Evolutionary conservation across 2,329 filamentous ascomycete genomes (phyloP).

Genomic region (Trichoderma atroviride): DNA sequence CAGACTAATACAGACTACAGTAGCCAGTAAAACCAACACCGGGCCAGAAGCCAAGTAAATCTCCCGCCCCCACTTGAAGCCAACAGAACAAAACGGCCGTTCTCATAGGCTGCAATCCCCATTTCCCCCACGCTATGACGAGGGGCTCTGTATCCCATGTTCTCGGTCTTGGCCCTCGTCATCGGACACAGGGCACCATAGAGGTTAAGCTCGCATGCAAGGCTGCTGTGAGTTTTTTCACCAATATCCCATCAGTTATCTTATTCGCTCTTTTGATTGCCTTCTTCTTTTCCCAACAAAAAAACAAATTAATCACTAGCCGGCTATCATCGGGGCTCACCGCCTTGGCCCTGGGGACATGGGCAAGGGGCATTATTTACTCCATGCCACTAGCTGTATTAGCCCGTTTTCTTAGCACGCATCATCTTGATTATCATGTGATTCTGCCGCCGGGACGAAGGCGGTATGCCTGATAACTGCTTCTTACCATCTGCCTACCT

Average conservation of each 20-base stretch:
- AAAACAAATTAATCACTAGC: neutral
- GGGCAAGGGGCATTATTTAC: neutral
- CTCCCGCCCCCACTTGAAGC: constrained; percentile 15
- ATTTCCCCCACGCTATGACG: neutral
- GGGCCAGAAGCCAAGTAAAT: neutral
- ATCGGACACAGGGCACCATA: constrained; percentile 6
- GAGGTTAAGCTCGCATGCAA: neutral
- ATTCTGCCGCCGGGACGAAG: constrained; percentile 17
- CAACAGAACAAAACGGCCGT: neutral
- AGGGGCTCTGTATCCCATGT: neutral
- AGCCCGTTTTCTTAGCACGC: constrained; percentile 5
- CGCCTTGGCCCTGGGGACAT: constrained; percentile 9
- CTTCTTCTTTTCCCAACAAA: constrained; percentile 1
- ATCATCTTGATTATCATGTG: constrained; percentile 16
- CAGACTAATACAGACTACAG: too few relatives aligned
- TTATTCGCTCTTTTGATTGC: neutral
- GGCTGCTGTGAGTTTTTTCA: neutral
- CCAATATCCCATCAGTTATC: neutral
- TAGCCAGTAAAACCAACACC: neutral
- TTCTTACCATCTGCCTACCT: neutral
- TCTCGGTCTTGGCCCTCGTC: constrained; percentile 16
- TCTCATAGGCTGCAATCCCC: neutral
- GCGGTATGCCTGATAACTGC: neutral
- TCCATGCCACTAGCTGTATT: neutral
- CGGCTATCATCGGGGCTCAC: constrained; percentile 12